These are phyloP conservation scores for Parathielavia hyrcaniae DNA, from an alignment of 495 filamentous ascomycete species.

Conservation along the genomic window DNA sequence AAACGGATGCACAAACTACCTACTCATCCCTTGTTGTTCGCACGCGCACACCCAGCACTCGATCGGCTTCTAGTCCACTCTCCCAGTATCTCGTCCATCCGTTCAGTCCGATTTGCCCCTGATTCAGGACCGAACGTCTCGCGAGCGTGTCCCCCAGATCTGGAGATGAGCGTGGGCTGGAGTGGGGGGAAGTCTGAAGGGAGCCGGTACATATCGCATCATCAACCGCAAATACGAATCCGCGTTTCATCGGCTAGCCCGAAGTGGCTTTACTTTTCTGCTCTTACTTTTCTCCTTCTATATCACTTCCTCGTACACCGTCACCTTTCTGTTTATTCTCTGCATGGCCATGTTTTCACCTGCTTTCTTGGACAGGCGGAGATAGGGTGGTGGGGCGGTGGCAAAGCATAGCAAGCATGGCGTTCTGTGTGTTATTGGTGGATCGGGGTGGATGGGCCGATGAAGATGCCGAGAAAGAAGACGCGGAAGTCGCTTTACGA, in stretches of 20 bases:
- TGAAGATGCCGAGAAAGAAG: neutral
- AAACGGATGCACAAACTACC: constrained; percentile 9
- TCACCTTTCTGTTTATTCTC: neutral
- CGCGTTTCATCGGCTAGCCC: neutral
- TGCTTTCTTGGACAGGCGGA: neutral
- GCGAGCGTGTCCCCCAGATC: no score
- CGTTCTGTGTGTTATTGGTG: constrained; percentile 12
- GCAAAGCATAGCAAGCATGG: constrained; percentile 14
- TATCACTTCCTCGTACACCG: constrained; percentile 11
- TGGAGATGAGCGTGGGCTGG: neutral
- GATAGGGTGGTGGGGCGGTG: neutral
- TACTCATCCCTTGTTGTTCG: constrained; percentile 9
- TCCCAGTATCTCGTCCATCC: no score
- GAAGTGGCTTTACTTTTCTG: neutral
- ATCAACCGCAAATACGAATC: constrained; percentile 7
- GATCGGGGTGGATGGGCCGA: neutral
- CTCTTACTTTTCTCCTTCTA: neutral
- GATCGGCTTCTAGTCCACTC: neutral
- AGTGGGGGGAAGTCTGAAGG: neutral
- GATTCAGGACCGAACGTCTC: no score
- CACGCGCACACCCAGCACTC: neutral
- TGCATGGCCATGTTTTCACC: neutral
- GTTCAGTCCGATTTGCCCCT: no score
- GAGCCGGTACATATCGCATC: constrained; percentile 13
- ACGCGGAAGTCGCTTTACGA: neutral